A percentile compares a stretch with the other conserved stretches of the same genome.
phyloP scores from a whole-genome alignment of 192 early-diverging fungal species.

The Obelidium mucronatum region DNA sequence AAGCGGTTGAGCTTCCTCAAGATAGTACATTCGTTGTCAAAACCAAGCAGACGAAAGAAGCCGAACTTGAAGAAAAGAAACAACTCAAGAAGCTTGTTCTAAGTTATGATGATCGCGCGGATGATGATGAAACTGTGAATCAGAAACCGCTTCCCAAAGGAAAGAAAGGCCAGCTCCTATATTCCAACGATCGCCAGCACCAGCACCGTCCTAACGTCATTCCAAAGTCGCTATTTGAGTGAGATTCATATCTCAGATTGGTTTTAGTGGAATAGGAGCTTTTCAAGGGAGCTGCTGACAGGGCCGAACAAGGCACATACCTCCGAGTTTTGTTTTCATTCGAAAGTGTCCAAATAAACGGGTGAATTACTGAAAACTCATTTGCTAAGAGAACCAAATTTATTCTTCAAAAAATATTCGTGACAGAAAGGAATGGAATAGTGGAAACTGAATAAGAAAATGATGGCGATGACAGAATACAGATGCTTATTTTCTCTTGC shows the following conservation, averaged over 20 bases:
- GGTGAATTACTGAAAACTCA: no score
- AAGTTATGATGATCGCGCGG: conserved; percentile 84
- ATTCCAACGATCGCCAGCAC: not conserved
- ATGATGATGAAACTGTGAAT: conserved; percentile 25
- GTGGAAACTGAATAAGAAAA: no score
- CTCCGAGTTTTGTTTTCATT: no score
- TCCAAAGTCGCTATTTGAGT: conserved; percentile 8
- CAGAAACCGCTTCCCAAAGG: not conserved
- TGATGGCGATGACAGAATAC: not conserved
- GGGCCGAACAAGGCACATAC: no score
- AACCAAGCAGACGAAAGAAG: conserved; percentile 84
- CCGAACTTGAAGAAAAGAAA: conserved; percentile 85
- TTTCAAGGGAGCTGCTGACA: no score
- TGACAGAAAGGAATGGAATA: not conserved
- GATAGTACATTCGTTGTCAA: conserved; percentile 84
- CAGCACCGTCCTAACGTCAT: conserved; percentile 9
- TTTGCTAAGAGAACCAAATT: no score
- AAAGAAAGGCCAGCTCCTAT: not conserved
- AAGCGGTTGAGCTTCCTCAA: conserved; percentile 78
- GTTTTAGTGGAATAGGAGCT: no score
- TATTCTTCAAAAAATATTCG: no score
- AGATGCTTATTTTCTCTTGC: conserved; percentile 34
- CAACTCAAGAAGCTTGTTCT: conserved; percentile 93
- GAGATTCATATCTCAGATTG: no score
- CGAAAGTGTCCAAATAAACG: no score